phyloP scores from a whole-genome alignment of 1,284 basidiomycete species.

The Anthracocystis walkeri region DNA sequence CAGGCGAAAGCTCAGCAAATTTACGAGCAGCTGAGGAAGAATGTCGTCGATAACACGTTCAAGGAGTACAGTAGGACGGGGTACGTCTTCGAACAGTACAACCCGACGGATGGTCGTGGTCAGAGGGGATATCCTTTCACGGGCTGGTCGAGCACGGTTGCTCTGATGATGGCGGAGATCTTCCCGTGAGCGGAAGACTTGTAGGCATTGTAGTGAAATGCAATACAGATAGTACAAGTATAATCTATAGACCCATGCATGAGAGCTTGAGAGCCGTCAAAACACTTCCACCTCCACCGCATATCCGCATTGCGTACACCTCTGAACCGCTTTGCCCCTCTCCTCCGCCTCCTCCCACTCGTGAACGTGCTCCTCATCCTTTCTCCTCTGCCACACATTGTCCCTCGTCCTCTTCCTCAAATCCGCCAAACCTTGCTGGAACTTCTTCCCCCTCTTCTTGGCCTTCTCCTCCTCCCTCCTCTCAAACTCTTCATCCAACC shows the following conservation, averaged over 20 bases:
- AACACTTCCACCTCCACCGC: conserved; percentile 59
- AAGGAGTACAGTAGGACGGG: conserved; percentile 92
- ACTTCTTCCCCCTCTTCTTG: conserved; percentile 89
- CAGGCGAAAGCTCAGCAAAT: conserved; percentile 80
- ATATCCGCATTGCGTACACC: conserved; percentile 56
- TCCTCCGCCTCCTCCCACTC: conserved; percentile 53
- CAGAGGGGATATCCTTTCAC: conserved; percentile 75
- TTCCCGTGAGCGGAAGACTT: conserved; percentile 26
- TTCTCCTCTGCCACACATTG: conserved; percentile 62
- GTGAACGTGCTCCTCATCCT: conserved; percentile 62
- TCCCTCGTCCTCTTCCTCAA: conserved; percentile 63
- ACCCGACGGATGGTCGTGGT: conserved; percentile 83
- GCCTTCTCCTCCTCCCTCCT: conserved; percentile 84
- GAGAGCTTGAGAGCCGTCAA: conserved; percentile 6
- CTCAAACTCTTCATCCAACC: conserved; percentile 88
- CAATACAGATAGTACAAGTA: conserved; percentile 3
- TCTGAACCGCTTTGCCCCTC: conserved; percentile 44
- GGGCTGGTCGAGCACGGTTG: conserved; percentile 65
- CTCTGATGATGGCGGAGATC: conserved; percentile 67
- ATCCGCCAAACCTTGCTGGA: conserved; percentile 61
- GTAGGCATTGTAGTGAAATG: neutral
- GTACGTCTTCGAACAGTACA: conserved; percentile 96
- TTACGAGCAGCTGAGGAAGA: conserved; percentile 81
- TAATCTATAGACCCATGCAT: too few relatives aligned
- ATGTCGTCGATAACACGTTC: conserved; percentile 86